These are phyloP conservation scores for Diaporthe vaccinii DNA, from an alignment of 2,329 filamentous ascomycete species.

Conservation along the genomic window DNA sequence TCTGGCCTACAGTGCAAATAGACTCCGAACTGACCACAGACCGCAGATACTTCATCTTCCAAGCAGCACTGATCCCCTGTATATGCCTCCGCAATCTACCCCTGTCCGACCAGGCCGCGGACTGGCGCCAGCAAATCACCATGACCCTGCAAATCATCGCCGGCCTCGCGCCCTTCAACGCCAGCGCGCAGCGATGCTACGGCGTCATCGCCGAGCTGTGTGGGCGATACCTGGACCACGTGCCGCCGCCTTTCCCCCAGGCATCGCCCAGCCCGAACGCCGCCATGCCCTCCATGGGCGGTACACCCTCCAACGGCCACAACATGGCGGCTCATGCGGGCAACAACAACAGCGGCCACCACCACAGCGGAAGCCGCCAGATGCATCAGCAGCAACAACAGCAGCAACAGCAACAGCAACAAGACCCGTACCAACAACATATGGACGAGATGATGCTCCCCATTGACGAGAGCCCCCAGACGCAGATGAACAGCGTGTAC, in stretches of 20 bases:
- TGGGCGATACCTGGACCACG: conserved; percentile 51
- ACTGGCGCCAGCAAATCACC: conserved; percentile 58
- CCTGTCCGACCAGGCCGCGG: conserved; percentile 50
- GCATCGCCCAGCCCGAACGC: conserved; percentile 38
- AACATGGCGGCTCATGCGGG: conserved; percentile 28
- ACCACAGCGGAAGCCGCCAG: conserved; percentile 30
- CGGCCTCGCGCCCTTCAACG: conserved; percentile 54
- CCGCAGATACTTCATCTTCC: conserved; percentile 60
- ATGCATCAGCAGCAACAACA: conserved; percentile 39
- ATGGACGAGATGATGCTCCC: conserved; percentile 45
- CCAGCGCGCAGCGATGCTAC: conserved; percentile 57
- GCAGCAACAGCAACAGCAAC: conserved; percentile 37
- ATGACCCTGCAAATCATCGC: conserved; percentile 54
- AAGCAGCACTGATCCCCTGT: conserved; percentile 62
- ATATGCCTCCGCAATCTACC: conserved; percentile 61
- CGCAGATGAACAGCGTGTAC: conserved; percentile 58
- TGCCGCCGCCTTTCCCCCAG: conserved; percentile 40
- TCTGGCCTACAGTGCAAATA: background rate
- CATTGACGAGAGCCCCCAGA: conserved; percentile 56
- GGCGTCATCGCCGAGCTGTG: conserved; percentile 58
- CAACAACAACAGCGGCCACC: conserved; percentile 25
- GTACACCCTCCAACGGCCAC: conserved; percentile 9
- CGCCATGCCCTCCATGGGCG: conserved; percentile 29
- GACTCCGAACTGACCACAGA: background rate
- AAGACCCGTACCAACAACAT: conserved; percentile 40